A percentile compares a stretch with the other conserved stretches of the same genome.
Conservation (phyloP, 2,329 filamentous ascomycete species). For the Colletotrichum coccodes region DNA sequence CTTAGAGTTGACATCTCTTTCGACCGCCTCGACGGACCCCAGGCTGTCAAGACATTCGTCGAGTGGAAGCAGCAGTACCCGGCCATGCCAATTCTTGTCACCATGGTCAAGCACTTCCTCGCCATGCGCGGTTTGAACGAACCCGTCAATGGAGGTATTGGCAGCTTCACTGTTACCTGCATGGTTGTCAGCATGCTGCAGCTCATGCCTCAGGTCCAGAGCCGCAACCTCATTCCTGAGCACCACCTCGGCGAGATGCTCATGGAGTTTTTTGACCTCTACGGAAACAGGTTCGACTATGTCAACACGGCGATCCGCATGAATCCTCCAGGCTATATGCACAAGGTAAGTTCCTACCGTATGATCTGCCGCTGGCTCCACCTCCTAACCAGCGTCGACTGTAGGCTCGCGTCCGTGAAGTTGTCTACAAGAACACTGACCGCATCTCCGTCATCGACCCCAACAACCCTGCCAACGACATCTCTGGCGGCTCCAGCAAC, state of each 20-base stretch:
- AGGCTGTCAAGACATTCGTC: constrained; percentile 83
- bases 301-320: constrained; percentile 78
- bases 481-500: constrained; percentile 85
- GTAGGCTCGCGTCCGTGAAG: constrained; percentile 23
- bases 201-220: constrained; percentile 77
- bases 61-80: constrained; percentile 84
- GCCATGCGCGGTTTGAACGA: constrained; percentile 92
- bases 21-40: constrained; percentile 86
- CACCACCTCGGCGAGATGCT: constrained; percentile 83
- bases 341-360: constrained; percentile 70
- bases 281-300: constrained; percentile 84
- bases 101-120: constrained; percentile 91
- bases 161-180: constrained; percentile 94
- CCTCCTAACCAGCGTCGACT: background rate
- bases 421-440: constrained; percentile 69
- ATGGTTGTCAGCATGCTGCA: constrained; percentile 91
- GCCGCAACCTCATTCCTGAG: constrained; percentile 65
- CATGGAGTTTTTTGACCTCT: constrained; percentile 89
- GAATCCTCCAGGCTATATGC: constrained; percentile 77
- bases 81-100: constrained; percentile 86
- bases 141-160: constrained; percentile 88
- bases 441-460: constrained; percentile 92
- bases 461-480: constrained; percentile 86
- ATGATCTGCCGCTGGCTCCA: too few species aligned
- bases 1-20: constrained; percentile 94